phyloP scores from a whole-genome alignment of 805 yeast genomes.

The Monosporozyma yasuniensis region DNA sequence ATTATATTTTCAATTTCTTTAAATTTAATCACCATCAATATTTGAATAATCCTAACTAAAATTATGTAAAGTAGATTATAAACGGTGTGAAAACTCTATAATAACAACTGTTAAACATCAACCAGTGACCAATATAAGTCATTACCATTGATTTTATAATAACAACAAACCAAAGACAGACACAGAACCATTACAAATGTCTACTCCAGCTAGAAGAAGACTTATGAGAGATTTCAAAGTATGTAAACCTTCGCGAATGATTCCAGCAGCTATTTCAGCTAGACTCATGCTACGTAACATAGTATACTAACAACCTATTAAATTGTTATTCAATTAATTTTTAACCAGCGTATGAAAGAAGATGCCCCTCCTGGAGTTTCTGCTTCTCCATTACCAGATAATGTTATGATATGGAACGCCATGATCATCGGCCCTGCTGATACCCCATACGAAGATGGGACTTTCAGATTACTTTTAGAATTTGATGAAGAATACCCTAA shows the following conservation, averaged over 20 bases:
- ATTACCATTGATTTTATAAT: neutral
- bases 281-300: neutral
- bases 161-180: neutral
- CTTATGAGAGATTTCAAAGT: conserved; percentile 96
- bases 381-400: conserved; percentile 94
- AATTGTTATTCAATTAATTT: neutral
- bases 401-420: conserved; percentile 96
- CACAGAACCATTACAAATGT: conserved; percentile 41
- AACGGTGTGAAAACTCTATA: neutral
- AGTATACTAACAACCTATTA: neutral
- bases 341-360: conserved; percentile 74
- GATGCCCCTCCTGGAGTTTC: conserved; percentile 98
- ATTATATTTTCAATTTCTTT: neutral
- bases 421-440: conserved; percentile 96
- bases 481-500: conserved; percentile 97
- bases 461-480: conserved; percentile 74
- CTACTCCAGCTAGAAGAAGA: conserved; percentile 98
- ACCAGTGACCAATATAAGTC: neutral
- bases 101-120: neutral
- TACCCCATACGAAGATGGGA: conserved; percentile 97
- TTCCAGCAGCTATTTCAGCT: neutral
- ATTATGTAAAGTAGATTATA: neutral
- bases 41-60: neutral
- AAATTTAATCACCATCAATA: neutral
- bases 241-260: conserved; percentile 21